Evolutionary conservation across 1,284 basidiomycete genomes (phyloP), one percentile per base, ranked within the genome.

Genomic region (Pseudozyma sp.): DNA sequence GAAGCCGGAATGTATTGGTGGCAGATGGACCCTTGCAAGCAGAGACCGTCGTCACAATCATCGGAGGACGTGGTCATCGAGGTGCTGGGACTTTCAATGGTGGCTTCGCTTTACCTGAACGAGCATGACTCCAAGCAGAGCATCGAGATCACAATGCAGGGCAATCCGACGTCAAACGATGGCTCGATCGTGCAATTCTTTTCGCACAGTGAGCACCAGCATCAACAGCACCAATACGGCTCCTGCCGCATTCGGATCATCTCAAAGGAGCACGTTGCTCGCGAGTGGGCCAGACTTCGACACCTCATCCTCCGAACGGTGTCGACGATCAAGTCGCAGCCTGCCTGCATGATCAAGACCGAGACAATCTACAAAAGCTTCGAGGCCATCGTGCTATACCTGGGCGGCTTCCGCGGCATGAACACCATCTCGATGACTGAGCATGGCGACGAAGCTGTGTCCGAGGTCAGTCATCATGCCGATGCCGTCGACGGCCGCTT

Each of bases 1-100:
- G 71, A 74, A 33, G 71, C 61, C 2, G 75, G 54, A 8, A 61
- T 62, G 58, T 74, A 68, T 53, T 73, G 70, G 70, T 68, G 69
- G 69, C 47, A 39, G 9, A n/a, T 33, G 51, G 55, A 66, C 30
- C 42, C 55, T 1, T 52, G 39, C 48, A 46, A 35, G 14, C 34
- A 40, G 39, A 59, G 50, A 24, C 34, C 48, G 0, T 2, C 33
- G 5, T 17, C n/a, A 16, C 46, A 61, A 40, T 39, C 33, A 14
- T 62, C 66, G 40, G 62, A 59, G 8, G 65, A 73, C 14, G 58
- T 69, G 31, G 59, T 63, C 39, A 54, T 76, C n/a, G 67, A 74
- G 35, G 75, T 77, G 43, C 13, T 63, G 24, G 53, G 70, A 31
- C 47, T 77, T 13, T 60, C 63, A 3, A 77, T 77, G 70, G 72